A percentile compares a stretch with the other conserved stretches of the same genome.
phyloP scores from a whole-genome alignment of 768 basidiomycete species.

The Kondoa malvinella region DNA sequence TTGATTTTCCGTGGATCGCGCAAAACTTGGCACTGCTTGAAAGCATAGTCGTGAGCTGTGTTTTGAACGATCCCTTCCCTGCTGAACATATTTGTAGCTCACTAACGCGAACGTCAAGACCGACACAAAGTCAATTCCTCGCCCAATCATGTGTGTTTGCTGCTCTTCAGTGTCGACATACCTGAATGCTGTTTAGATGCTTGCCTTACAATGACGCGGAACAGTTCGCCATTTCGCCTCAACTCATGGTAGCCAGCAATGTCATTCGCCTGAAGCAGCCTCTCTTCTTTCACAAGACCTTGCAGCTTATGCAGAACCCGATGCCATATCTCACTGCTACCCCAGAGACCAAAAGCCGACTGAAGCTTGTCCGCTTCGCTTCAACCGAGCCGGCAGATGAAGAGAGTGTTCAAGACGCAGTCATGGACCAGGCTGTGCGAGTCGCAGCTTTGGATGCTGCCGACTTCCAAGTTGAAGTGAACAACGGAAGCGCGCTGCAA shows the following conservation, averaged over 20 bases:
- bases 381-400: background rate
- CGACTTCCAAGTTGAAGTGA: background rate
- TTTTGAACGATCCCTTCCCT: too few relatives aligned
- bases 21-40: background rate
- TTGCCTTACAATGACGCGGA: background rate
- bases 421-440: background rate
- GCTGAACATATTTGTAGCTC: background rate
- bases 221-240: background rate
- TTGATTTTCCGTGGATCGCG: background rate
- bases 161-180: background rate
- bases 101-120: background rate
- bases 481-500: background rate
- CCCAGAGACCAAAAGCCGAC: background rate
- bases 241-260: background rate
- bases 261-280: slow-evolving; percentile 1
- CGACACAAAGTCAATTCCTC: background rate
- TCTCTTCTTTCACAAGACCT: background rate
- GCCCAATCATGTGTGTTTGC: background rate
- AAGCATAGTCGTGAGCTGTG: background rate
- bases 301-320: background rate
- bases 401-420: background rate
- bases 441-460: background rate
- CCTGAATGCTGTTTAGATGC: background rate
- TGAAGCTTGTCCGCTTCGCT: slow-evolving; percentile 6
- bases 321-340: background rate